Percentiles rank a stretch among this genome's conserved stretches.
Conservation (phyloP, 306 rosid species). For the Prosopis cineraria region DNA sequence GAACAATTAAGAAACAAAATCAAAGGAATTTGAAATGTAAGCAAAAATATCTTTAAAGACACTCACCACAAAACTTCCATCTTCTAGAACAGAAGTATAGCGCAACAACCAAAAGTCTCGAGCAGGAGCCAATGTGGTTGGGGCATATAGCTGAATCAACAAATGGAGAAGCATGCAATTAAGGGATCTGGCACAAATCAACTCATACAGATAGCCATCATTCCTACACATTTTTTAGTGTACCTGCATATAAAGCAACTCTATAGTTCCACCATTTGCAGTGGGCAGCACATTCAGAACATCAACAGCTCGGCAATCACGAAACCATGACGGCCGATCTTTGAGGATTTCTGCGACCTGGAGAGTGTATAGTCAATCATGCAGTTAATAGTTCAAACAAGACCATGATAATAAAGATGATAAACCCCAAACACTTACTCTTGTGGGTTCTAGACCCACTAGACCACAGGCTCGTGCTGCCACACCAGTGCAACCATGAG, state of each 20-base stretch:
- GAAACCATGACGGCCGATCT: conserved; percentile 85
- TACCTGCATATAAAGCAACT: conserved; percentile 91
- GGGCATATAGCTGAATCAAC: conserved; percentile 71
- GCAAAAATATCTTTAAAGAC: neutral
- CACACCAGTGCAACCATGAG: conserved; percentile 99
- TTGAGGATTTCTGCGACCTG: conserved; percentile 86
- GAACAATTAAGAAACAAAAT: neutral
- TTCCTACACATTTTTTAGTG: neutral
- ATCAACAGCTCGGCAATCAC: conserved; percentile 84
- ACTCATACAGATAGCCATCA: neutral
- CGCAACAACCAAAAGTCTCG: conserved; percentile 89
- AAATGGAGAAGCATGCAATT: neutral
- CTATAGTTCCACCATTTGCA: conserved; percentile 81
- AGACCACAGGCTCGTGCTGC: conserved; percentile 99
- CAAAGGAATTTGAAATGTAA: neutral
- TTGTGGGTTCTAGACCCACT: conserved; percentile 99
- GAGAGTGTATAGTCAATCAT: neutral
- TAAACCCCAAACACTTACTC: conserved; percentile 62
- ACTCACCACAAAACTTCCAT: conserved; percentile 90
- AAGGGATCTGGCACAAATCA: neutral
- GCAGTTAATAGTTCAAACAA: neutral
- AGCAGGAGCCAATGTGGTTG: conserved; percentile 90
- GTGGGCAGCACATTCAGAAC: conserved; percentile 71
- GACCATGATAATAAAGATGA: neutral
- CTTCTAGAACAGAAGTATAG: conserved; percentile 80